A percentile compares a stretch with the other conserved stretches of the same genome.
phyloP scores from a whole-genome alignment of 228 moss, liverwort and hornwort species.

The Sphagnum fallax region DNA sequence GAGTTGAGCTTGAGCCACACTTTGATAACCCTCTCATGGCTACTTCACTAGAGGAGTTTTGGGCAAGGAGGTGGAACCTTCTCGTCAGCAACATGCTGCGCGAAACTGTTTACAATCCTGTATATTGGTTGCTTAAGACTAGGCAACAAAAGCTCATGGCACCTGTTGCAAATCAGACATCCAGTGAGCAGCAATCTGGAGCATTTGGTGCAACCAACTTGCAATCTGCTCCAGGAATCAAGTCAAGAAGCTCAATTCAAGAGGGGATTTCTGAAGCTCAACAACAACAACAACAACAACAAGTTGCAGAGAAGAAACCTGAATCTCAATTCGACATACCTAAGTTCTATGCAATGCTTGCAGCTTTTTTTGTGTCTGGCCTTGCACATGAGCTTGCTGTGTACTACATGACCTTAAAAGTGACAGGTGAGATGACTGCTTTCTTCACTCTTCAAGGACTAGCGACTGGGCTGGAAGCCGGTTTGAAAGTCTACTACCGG shows the following conservation, averaged over 20 bases:
- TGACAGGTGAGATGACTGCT: conserved; percentile 32
- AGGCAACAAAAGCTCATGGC: background rate
- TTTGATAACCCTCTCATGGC: conserved; percentile 58
- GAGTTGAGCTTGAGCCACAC: conserved; percentile 36
- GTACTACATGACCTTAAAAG: conserved; percentile 20
- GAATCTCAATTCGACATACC: conserved; percentile 1
- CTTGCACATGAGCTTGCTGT: conserved; percentile 44
- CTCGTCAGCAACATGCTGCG: conserved; percentile 39
- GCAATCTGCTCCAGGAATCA: background rate
- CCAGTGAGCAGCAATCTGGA: background rate
- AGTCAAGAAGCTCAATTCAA: background rate
- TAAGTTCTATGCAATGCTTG: conserved; percentile 28
- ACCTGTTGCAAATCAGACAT: background rate
- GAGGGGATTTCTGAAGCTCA: background rate
- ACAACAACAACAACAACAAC: background rate
- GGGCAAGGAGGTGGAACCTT: conserved; percentile 57
- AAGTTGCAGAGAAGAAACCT: background rate
- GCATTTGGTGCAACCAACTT: background rate
- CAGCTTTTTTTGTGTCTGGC: conserved; percentile 43
- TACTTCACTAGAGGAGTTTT: conserved; percentile 48
- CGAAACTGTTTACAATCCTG: conserved; percentile 35
- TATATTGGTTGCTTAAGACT: background rate
- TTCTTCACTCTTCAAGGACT: conserved; percentile 44
- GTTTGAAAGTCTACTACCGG: conserved; percentile 25
- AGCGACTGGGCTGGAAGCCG: conserved; percentile 31